Base-by-base conservation (phyloP, 1,284 basidiomycete genomes). In the Entoloma clypeatum region DNA sequence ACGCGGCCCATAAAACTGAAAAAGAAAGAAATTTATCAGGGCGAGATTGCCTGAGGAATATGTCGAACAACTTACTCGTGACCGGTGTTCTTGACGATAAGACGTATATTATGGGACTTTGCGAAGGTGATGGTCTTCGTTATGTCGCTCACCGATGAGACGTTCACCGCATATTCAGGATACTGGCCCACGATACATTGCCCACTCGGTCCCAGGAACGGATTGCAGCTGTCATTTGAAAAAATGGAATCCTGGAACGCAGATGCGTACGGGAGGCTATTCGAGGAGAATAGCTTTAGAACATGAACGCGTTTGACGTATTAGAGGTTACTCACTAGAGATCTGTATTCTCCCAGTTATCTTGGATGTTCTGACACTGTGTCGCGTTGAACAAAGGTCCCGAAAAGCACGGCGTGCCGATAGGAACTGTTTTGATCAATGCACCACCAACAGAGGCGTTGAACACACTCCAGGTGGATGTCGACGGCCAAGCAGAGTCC, bases 181-280 rank as follows among this genome's bases (percentile, higher is more conserved):
- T 57, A 59, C 10, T 45, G 45, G 2, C 57, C 57, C 8, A 48
- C 37, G 3, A 37, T 18, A 37, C 55, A 59, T 5, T 34, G 48
- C 2, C 28, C 37, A 4, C 49, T 41, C 7, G 49, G 40, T 6
- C 25, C 23, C 2, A 43, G 48, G 23, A 54, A 56, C 2, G 55
- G 55, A 35, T 56, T 49, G 32, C 55, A 59, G 19, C 51, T 57
- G 30, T 52, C 48, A 29, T 56, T 59, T 2, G 48, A 31, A 35
- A 51, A 54, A 7, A 52, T 25, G 4, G 43, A 28, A 9, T 31
- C 34, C 43, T 45, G 44, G 18, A 48, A 33, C 3, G 46, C 44
- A 10, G 46, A 41, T 4, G 46, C 23, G 30, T 21, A 18, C 7
- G 26, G 18, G 21, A 33, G 18, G 31, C 46, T 48, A 18, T 10